These are phyloP conservation scores for Leccinum glutinopallens DNA, from an alignment of 1,284 basidiomycete species.

Conservation along the genomic window DNA sequence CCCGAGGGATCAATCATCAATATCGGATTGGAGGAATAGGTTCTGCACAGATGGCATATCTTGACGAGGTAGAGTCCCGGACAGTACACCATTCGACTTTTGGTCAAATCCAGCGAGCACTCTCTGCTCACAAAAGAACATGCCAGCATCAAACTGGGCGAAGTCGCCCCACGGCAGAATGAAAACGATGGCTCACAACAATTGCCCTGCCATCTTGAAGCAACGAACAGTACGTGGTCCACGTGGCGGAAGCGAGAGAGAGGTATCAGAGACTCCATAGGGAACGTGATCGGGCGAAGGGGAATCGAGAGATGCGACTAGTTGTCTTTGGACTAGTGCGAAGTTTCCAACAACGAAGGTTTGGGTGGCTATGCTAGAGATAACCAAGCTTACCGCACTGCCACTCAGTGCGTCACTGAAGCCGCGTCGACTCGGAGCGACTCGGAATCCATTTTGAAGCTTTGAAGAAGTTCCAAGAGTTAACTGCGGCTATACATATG, in stretches of 20 bases:
- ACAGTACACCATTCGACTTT: conserved; percentile 90
- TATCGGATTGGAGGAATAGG: conserved; percentile 81
- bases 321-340: background rate
- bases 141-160: no score
- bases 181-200: no score
- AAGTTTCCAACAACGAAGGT: background rate
- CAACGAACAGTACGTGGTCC: no score
- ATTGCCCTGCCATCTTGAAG: no score
- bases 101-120: conserved; percentile 89
- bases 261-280: conserved; percentile 44
- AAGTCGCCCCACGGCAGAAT: no score
- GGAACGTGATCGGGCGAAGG: conserved; percentile 9
- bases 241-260: no score
- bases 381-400: no score
- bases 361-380: background rate
- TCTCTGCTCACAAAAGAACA: conserved; percentile 55
- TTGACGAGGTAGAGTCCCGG: conserved; percentile 96
- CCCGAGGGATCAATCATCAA: conserved; percentile 38
- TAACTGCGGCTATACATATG: no score
- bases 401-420: no score
- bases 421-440: no score
- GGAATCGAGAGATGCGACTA: conserved; percentile 35
- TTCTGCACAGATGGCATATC: conserved; percentile 82
- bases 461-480: background rate
- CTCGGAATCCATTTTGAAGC: background rate